Percentiles rank a stretch among this genome's conserved stretches.
phyloP scores from a whole-genome alignment of 2,329 filamentous ascomycete genomes.

The Ascochyta fabae region DNA sequence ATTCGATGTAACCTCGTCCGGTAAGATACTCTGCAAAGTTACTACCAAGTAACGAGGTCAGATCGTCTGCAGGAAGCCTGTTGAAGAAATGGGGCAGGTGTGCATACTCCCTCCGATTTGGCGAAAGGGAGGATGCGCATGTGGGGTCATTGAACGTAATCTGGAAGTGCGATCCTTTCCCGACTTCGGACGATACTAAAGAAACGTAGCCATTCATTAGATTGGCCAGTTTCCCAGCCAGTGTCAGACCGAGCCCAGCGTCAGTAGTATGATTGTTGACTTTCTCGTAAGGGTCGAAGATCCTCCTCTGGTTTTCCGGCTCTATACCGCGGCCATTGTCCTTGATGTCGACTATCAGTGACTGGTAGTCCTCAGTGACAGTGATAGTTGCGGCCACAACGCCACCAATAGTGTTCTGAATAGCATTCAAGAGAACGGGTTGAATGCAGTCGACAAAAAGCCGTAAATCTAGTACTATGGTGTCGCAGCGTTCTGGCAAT shows the following conservation, averaged over 20 bases:
- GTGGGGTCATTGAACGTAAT: slow-evolving; percentile 38
- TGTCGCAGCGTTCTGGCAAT: slow-evolving; percentile 36
- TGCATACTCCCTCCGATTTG: neutral
- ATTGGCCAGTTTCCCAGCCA: slow-evolving; percentile 52
- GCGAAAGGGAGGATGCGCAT: slow-evolving; percentile 28
- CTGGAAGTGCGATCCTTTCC: slow-evolving; percentile 52
- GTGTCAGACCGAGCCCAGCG: slow-evolving; percentile 53
- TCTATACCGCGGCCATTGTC: slow-evolving; percentile 54
- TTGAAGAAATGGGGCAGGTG: slow-evolving; percentile 21
- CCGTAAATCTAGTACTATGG: slow-evolving; percentile 47
- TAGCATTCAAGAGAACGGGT: slow-evolving; percentile 51
- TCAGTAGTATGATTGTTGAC: slow-evolving; percentile 47
- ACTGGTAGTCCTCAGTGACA: slow-evolving; percentile 35
- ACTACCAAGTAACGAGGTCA: slow-evolving; percentile 17
- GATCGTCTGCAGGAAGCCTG: slow-evolving; percentile 16
- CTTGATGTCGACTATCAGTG: slow-evolving; percentile 50
- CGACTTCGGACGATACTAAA: slow-evolving; percentile 47
- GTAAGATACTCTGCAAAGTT: slow-evolving; percentile 25
- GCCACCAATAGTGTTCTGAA: slow-evolving; percentile 51
- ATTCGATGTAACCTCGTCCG: slow-evolving; percentile 21
- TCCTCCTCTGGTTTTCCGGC: slow-evolving; percentile 44
- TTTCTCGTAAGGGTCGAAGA: slow-evolving; percentile 56
- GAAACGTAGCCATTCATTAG: slow-evolving; percentile 50
- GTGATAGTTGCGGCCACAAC: slow-evolving; percentile 47
- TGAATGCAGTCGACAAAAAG: slow-evolving; percentile 54